phyloP scores from a whole-genome alignment of 805 yeast species.

The Yarrowia sp. region DNA sequence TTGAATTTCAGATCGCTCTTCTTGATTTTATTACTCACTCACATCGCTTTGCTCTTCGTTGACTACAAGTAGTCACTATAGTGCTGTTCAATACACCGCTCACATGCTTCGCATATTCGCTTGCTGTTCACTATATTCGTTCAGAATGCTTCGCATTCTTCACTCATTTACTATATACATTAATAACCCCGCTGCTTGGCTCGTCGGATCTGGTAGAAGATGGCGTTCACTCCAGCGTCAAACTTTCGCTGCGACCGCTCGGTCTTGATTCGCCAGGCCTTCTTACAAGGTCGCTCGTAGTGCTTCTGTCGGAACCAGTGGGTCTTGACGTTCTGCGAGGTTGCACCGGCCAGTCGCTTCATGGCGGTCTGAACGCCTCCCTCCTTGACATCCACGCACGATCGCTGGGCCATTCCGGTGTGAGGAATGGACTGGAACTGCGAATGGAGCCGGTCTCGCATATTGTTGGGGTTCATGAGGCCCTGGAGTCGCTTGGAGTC shows the following conservation, averaged over 20 bases:
- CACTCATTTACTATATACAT: slow-evolving; percentile 20
- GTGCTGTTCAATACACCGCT: no score
- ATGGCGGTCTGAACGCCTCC: slow-evolving; percentile 28
- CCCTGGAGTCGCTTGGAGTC: slow-evolving; percentile 38
- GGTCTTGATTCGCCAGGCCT: slow-evolving; percentile 38
- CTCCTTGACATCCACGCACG: slow-evolving; percentile 30
- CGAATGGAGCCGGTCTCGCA: slow-evolving; percentile 20
- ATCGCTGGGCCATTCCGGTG: slow-evolving; percentile 37
- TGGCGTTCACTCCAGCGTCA: slow-evolving; percentile 26
- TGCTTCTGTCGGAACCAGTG: slow-evolving; percentile 33
- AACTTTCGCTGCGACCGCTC: slow-evolving; percentile 39
- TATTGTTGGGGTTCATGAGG: slow-evolving; percentile 29
- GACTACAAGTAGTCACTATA: no score
- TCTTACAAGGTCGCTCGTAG: slow-evolving; percentile 35
- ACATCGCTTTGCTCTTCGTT: no score
- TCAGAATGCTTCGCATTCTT: no score
- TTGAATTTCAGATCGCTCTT: no score
- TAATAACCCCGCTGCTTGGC: slow-evolving; percentile 38
- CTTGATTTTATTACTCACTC: no score
- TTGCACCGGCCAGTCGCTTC: slow-evolving; percentile 10
- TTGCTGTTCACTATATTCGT: no score
- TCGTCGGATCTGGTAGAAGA: slow-evolving; percentile 37
- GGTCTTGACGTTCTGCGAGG: not conserved
- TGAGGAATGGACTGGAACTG: slow-evolving; percentile 38
- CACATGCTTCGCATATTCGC: no score